Evolutionary conservation across 1,284 basidiomycete genomes (phyloP), one percentile per base, ranked within the genome.

Genomic region (Porogramme epimiltina): DNA sequence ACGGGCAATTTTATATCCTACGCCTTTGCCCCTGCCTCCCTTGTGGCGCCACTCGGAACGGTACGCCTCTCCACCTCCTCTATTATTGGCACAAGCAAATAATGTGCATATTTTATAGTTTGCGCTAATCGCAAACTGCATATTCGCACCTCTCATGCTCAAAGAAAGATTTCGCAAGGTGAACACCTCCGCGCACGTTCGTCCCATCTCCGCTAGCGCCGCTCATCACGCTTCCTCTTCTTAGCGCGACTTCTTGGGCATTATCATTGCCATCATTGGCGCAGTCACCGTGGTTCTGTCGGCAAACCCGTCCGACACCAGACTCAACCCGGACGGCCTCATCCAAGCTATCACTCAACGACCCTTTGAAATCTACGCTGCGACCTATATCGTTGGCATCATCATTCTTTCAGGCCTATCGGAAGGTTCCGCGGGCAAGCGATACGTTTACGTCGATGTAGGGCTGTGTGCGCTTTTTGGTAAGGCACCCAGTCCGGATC

Each of bases 31-130:
- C 95, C 96, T 3, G 95, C 95, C 8, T 93, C 89, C 19, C 77
- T 98, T 13, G 94, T 98, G n/a, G 95, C 96, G 1, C 96, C 95
- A 18, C 78, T 98, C 6, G 95, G 95, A 26, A 95, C 93, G 26
- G 93, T 95, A 62, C 74, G 86, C 75, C 8, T 37, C 34, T n/a
- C 34, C 34, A 16, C n/a, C 6, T 9, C 5, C 34, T 18, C 13
- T 13, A 37, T 6, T 37, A 8, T 31, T 15, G 28, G 8, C 34
- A 37, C 34, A 37, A 10, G 9, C 34, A 31, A 31, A 31, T 8
- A 13, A 31, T 37, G 34, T 16, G 34, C 8, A 16, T 18, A 16
- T 16, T 8, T 10, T 36, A 16, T 42, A 91, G 87, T 89, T 92
- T 64, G 90, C 96, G 1, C 77, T 99, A 9, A 87, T 98, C 49